Percentiles rank a stretch among this genome's conserved stretches.
Conservation (phyloP, 2,329 filamentous ascomycete genomes). For the Ophiostoma ips region DNA sequence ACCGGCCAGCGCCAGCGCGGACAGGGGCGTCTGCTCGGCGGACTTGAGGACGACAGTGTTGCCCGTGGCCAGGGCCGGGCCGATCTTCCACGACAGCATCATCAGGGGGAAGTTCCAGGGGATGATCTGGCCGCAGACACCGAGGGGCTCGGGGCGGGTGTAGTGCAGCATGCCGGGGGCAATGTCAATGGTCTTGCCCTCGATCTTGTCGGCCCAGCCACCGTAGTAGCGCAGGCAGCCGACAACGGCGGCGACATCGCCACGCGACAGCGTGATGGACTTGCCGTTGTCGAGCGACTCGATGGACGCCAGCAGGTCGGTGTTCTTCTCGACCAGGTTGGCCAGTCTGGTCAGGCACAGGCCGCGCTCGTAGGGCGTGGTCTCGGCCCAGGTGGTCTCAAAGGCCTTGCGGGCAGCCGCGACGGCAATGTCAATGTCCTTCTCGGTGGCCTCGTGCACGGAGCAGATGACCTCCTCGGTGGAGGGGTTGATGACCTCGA, state of each 20-base stretch:
- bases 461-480: constrained; percentile 75
- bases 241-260: constrained; percentile 54
- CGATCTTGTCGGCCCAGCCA: constrained; percentile 85
- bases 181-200: constrained; percentile 76
- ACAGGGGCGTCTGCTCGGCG: constrained; percentile 63
- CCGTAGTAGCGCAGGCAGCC: constrained; percentile 73
- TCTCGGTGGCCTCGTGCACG: constrained; percentile 75
- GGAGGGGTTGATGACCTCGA: constrained; percentile 81
- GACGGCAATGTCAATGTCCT: constrained; percentile 72
- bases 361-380: constrained; percentile 58
- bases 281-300: constrained; percentile 87
- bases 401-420: constrained; percentile 76
- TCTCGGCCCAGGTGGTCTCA: constrained; percentile 54
- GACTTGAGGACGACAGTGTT: constrained; percentile 63
- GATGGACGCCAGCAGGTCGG: constrained; percentile 61
- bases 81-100: constrained; percentile 76
- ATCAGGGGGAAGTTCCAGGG: constrained; percentile 80
- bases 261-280: constrained; percentile 60
- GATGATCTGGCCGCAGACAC: constrained; percentile 77
- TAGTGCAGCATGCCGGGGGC: constrained; percentile 70
- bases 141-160: constrained; percentile 64
- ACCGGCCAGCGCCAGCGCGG: constrained; percentile 48
- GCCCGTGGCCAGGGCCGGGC: constrained; percentile 56
- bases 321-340: constrained; percentile 65
- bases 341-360: constrained; percentile 61